phyloP scores from a whole-genome alignment of 768 basidiomycete genomes.

The Suillus subalutaceus region DNA sequence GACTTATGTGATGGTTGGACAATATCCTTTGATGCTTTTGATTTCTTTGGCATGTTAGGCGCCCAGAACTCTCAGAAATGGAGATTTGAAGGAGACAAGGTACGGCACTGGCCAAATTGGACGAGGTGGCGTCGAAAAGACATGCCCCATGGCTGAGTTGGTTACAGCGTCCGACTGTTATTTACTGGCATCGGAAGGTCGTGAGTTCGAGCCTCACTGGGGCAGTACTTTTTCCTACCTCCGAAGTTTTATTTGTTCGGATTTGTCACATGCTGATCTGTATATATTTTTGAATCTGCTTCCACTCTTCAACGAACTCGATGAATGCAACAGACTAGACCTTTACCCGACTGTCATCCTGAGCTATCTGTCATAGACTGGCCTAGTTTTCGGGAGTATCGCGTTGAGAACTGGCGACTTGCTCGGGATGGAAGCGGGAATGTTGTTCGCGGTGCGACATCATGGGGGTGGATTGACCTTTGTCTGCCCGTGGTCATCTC shows the following conservation, averaged over 20 bases:
- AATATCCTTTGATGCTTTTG: neutral
- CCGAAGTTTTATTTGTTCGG: neutral
- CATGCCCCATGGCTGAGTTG: constrained; percentile 56
- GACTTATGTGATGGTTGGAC: neutral
- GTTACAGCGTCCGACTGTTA: constrained; percentile 56
- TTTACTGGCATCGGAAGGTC: constrained; percentile 45
- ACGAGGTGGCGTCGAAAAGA: neutral
- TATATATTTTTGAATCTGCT: neutral
- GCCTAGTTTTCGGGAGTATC: constrained; percentile 59
- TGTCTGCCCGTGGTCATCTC: constrained; percentile 33
- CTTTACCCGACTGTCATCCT: constrained; percentile 45
- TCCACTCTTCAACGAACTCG: constrained; percentile 9
- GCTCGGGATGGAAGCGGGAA: constrained; percentile 43
- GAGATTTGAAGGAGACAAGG: neutral
- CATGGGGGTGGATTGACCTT: constrained; percentile 43
- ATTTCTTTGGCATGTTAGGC: constrained; percentile 12
- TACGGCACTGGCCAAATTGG: neutral
- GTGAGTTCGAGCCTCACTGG: constrained; percentile 58
- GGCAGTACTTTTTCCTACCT: constrained; percentile 35
- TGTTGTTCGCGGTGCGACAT: constrained; percentile 32
- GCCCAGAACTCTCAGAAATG: neutral
- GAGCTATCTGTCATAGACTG: constrained; percentile 52
- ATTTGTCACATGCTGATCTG: neutral
- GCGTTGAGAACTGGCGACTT: constrained; percentile 56
- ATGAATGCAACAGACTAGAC: constrained; percentile 42